A percentile compares a stretch with the other conserved stretches of the same genome.
phyloP scores from a whole-genome alignment of 306 rosid genomes.

The Nissolia schottii region DNA sequence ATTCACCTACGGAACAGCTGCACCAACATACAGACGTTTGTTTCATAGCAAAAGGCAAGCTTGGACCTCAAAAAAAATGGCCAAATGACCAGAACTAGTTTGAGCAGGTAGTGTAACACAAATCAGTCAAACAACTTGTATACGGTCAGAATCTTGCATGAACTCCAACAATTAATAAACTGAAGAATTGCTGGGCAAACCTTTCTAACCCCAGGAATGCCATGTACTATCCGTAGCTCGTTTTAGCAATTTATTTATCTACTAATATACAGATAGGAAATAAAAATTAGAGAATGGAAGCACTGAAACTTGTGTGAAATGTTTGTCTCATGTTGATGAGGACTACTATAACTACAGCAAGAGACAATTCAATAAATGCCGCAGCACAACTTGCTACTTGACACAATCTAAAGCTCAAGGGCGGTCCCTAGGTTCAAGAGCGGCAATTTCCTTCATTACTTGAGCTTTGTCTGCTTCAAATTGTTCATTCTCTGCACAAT shows the following conservation, averaged over 20 bases:
- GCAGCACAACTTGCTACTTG: not conserved
- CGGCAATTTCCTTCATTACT: conserved; percentile 80
- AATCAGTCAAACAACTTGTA: not conserved
- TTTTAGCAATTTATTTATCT: conserved; percentile 47
- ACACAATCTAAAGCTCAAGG: conserved; percentile 22
- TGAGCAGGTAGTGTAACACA: not conserved
- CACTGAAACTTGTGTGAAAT: not conserved
- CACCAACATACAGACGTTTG: not conserved
- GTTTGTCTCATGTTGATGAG: conserved; percentile 3
- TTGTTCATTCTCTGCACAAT: conserved; percentile 72
- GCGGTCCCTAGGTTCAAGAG: conserved; percentile 54
- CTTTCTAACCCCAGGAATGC: conserved; percentile 8
- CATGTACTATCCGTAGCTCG: conserved; percentile 9
- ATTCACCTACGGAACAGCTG: not conserved
- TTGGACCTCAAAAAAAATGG: too few relatives aligned
- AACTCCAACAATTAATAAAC: not conserved
- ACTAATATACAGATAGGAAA: conserved; percentile 32
- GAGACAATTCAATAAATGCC: conserved; percentile 18
- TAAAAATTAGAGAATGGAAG: conserved; percentile 20
- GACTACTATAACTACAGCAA: conserved; percentile 17
- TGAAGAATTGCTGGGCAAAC: not conserved
- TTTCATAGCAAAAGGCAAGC: too few relatives aligned
- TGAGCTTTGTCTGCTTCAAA: conserved; percentile 95
- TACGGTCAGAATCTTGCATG: not conserved
- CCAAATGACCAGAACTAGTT: not conserved